Evolutionary conservation across 2,329 filamentous ascomycete species (phyloP).

Genomic region (Fusarium metavorans): DNA sequence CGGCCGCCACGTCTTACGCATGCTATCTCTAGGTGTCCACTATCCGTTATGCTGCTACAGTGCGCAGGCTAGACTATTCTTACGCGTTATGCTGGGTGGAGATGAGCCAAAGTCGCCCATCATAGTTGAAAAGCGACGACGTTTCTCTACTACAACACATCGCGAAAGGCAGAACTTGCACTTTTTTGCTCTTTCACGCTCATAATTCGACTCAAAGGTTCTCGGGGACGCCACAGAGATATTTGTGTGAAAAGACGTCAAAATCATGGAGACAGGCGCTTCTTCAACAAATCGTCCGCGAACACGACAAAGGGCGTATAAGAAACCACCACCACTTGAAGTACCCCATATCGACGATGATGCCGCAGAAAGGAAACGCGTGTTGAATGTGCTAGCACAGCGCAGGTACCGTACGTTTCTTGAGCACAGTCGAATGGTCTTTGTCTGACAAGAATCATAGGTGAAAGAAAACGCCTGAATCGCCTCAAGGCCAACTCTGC

Average conservation of each 20-base stretch:
- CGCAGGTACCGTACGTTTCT: conserved; percentile 60
- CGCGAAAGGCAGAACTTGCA: not conserved
- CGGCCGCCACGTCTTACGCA: fast-evolving
- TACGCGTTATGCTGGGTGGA: conserved; percentile 48
- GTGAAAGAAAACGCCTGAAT: conserved; percentile 49
- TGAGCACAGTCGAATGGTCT: not conserved
- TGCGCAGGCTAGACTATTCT: conserved; percentile 19
- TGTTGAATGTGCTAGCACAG: conserved; percentile 66
- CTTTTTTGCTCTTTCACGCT: not conserved
- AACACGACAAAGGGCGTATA: conserved; percentile 56
- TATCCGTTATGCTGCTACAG: conserved; percentile 49
- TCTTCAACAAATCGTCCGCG: conserved; percentile 40
- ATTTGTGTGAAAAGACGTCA: not conserved
- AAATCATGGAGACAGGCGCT: conserved; percentile 18
- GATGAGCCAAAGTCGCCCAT: conserved; percentile 17
- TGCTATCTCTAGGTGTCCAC: conserved; percentile 12
- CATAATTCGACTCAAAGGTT: not conserved
- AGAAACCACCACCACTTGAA: conserved; percentile 54
- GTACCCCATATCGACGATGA: conserved; percentile 64
- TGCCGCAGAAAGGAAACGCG: conserved; percentile 64
- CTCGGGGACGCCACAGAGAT: not conserved
- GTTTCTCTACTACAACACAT: not conserved
- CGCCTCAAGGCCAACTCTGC: conserved; percentile 41
- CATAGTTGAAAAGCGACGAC: conserved; percentile 30
- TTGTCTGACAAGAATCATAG: conserved; percentile 32